Evolutionary conservation across 495 filamentous ascomycete genomes (phyloP).

Genomic region (Immersiella caudata): DNA sequence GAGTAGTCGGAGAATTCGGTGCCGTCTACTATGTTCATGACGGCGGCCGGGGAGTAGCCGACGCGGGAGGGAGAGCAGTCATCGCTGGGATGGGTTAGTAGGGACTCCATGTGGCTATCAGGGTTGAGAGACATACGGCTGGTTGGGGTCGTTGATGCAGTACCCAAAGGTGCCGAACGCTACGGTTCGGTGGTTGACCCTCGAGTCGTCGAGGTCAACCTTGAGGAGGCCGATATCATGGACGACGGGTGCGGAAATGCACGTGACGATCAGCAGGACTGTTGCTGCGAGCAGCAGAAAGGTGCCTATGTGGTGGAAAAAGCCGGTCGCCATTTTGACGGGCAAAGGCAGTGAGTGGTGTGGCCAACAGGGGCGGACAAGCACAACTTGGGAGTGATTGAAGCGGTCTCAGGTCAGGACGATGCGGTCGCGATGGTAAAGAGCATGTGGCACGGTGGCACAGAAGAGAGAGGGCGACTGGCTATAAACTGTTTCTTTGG

Average conservation of each 20-base stretch:
- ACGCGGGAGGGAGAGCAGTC: slow-evolving; percentile 49
- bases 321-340: slow-evolving; percentile 49
- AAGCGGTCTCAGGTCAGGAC: neutral
- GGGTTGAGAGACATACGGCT: slow-evolving; percentile 25
- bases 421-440: neutral
- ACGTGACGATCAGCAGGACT: slow-evolving; percentile 59
- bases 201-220: slow-evolving; percentile 42
- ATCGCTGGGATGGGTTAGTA: slow-evolving; percentile 35
- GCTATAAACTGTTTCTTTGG: slow-evolving; percentile 15
- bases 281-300: slow-evolving; percentile 58
- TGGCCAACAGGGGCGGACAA: neutral
- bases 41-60: slow-evolving; percentile 55
- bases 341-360: slow-evolving; percentile 1
- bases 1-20: slow-evolving; percentile 48
- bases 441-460: neutral
- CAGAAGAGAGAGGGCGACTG: slow-evolving; percentile 11
- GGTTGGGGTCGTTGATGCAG: slow-evolving; percentile 42
- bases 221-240: slow-evolving; percentile 54
- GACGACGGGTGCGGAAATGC: slow-evolving; percentile 61
- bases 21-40: slow-evolving; percentile 43
- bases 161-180: slow-evolving; percentile 63
- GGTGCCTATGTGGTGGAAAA: slow-evolving; percentile 62
- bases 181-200: slow-evolving; percentile 34
- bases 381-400: neutral
- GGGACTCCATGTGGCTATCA: neutral